Evolutionary conservation across 164 flowering plant species (phyloP).

Genomic region (Protea cynaroides): DNA sequence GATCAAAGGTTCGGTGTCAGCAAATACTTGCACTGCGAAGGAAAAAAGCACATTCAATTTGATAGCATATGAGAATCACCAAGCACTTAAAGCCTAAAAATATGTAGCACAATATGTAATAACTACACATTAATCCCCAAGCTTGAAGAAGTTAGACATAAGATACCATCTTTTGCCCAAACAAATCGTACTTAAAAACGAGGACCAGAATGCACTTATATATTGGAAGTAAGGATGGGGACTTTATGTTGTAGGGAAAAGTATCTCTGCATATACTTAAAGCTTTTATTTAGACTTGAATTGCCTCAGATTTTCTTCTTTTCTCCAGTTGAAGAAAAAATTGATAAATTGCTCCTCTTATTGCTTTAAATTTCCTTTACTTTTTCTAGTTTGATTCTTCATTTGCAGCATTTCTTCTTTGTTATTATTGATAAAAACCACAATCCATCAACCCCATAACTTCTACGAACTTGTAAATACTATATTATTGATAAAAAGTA

Average conservation of each 20-base stretch:
- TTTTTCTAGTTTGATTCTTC: neutral
- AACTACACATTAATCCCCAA: neutral
- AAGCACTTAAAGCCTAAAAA: neutral
- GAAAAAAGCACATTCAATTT: neutral
- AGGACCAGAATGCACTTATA: too few species aligned
- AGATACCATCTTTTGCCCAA: neutral
- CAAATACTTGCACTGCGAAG: conserved; percentile 71
- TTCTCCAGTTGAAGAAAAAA: neutral
- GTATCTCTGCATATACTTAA: neutral
- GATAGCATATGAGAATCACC: neutral
- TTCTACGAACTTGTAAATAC: neutral
- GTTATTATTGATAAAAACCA: neutral
- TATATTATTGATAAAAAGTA: neutral
- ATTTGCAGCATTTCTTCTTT: neutral
- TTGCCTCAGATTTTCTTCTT: neutral
- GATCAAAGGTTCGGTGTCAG: conserved; percentile 70
- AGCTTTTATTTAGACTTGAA: neutral
- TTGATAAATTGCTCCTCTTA: neutral
- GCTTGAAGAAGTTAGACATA: neutral
- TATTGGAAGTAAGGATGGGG: too few species aligned
- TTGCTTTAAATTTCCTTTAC: neutral
- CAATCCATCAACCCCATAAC: neutral
- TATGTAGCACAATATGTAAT: too few species aligned
- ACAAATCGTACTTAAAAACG: neutral
- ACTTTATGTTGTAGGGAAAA: neutral